Percentiles rank a stretch among this genome's conserved stretches.
phyloP scores from a whole-genome alignment of 768 basidiomycete species.

The Pulveroboletus frians region DNA sequence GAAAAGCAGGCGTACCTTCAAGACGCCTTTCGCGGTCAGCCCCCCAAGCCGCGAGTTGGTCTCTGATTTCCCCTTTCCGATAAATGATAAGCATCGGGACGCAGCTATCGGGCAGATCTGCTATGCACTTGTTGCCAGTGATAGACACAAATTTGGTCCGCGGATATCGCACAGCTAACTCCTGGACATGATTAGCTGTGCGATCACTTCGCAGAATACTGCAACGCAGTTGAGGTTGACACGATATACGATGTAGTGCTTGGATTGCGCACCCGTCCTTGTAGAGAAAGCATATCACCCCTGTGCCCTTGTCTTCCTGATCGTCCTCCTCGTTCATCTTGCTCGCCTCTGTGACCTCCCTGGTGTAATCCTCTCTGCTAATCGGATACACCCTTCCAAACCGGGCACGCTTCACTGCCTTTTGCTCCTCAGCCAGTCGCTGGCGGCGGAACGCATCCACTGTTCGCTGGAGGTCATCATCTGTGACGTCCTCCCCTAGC shows the following conservation, averaged over 20 bases:
- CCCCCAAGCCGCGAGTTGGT: conserved; percentile 83
- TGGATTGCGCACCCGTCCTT: conserved; percentile 76
- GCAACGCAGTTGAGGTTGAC: conserved; percentile 1
- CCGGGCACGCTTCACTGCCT: conserved; percentile 52
- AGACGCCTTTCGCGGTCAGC: conserved; percentile 69
- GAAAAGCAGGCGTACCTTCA: conserved; percentile 54
- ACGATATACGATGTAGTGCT: background rate
- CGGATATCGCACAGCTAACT: conserved; percentile 77
- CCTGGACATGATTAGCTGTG: conserved; percentile 60
- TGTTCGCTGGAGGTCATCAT: conserved; percentile 73
- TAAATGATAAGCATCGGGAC: conserved; percentile 92
- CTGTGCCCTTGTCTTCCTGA: conserved; percentile 69
- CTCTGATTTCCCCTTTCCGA: conserved; percentile 83
- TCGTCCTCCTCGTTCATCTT: conserved; percentile 60
- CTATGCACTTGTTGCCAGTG: conserved; percentile 90
- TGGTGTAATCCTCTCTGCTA: conserved; percentile 86
- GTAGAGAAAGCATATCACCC: conserved; percentile 91
- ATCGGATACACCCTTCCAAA: conserved; percentile 89
- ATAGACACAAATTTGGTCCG: conserved; percentile 96
- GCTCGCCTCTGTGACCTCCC: conserved; percentile 94
- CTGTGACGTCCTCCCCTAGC: conserved; percentile 63
- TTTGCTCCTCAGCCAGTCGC: conserved; percentile 58
- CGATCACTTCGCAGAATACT: conserved; percentile 82
- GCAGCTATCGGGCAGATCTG: conserved; percentile 88
- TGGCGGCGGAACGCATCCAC: conserved; percentile 63